These are phyloP conservation scores for Globisporangium perplexum DNA, from an alignment of 352 stramenopile genomes.

Conservation along the genomic window DNA sequence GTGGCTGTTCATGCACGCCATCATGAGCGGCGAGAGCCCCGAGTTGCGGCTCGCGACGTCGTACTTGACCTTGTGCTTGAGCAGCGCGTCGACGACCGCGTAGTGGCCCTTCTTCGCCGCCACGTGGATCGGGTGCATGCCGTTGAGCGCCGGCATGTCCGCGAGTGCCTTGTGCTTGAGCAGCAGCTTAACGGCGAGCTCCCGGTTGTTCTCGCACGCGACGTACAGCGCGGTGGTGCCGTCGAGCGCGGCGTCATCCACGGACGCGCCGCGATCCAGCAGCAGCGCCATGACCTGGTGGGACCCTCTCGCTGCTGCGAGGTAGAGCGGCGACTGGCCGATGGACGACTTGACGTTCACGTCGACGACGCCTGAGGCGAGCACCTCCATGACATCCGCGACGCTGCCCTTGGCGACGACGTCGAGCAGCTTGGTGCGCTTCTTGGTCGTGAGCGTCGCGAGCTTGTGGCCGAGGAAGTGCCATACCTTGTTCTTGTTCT, in stretches of 20 bases:
- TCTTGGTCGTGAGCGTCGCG: slow-evolving; percentile 59
- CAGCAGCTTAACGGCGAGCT: slow-evolving; percentile 47
- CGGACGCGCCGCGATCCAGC: slow-evolving; percentile 55
- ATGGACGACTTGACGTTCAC: slow-evolving; percentile 39
- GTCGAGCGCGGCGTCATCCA: slow-evolving; percentile 47
- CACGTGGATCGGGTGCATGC: slow-evolving; percentile 54
- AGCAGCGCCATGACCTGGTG: slow-evolving; percentile 62
- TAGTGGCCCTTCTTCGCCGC: slow-evolving; percentile 47
- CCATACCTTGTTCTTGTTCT: slow-evolving; percentile 48
- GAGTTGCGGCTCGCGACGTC: slow-evolving; percentile 37
- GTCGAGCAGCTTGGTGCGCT: slow-evolving; percentile 63
- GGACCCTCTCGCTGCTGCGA: slow-evolving; percentile 49
- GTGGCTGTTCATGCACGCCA: slow-evolving; percentile 51
- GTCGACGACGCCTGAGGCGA: slow-evolving; percentile 52
- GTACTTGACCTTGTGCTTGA: slow-evolving; percentile 34
- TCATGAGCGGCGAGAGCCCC: slow-evolving; percentile 64
- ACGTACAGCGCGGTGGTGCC: slow-evolving; percentile 48
- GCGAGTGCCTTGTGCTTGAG: slow-evolving; percentile 49
- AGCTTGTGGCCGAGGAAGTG: slow-evolving; percentile 74
- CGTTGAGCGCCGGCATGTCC: slow-evolving; percentile 34
- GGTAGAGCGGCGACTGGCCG: slow-evolving; percentile 53
- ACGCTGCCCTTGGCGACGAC: slow-evolving; percentile 47
- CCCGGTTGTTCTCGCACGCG: slow-evolving; percentile 59
- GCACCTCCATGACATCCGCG: slow-evolving; percentile 54
- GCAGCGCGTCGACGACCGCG: slow-evolving; percentile 38